These are phyloP conservation scores for Citeromyces matritensis DNA, from an alignment of 805 yeast species.

Conservation along the genomic window DNA sequence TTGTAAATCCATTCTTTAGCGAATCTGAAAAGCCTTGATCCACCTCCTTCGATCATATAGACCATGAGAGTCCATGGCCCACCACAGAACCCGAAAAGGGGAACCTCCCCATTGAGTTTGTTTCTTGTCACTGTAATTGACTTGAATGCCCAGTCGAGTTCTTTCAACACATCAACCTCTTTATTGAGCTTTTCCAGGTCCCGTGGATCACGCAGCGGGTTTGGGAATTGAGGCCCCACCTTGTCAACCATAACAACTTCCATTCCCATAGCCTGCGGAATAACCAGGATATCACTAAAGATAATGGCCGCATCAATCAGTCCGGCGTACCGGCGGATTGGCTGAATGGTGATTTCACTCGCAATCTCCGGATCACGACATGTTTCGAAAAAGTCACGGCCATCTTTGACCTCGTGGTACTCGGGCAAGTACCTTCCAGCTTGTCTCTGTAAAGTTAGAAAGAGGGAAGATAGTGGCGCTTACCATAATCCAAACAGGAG, in stretches of 20 bases:
- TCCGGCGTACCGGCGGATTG: conserved; percentile 79
- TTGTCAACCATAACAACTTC: conserved; percentile 88
- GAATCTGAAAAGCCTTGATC: conserved; percentile 78
- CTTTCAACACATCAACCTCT: conserved; percentile 58
- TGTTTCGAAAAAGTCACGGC: conserved; percentile 84
- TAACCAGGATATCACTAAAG: conserved; percentile 86
- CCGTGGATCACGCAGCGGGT: conserved; percentile 64
- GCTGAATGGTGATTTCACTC: conserved; percentile 88
- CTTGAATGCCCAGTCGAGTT: conserved; percentile 87
- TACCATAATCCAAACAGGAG: conserved; percentile 95
- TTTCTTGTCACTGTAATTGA: conserved; percentile 86
- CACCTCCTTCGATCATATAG: conserved; percentile 97
- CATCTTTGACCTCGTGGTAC: conserved; percentile 78
- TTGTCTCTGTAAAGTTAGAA: conserved; percentile 43
- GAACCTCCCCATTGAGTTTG: conserved; percentile 81
- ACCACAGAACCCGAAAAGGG: conserved; percentile 89
- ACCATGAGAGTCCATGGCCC: conserved; percentile 97
- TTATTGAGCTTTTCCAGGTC: conserved; percentile 48
- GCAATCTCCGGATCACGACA: conserved; percentile 93
- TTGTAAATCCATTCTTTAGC: conserved; percentile 88
- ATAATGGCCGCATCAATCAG: conserved; percentile 93
- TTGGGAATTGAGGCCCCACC: conserved; percentile 85
- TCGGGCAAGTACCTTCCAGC: conserved; percentile 93
- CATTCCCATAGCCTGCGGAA: conserved; percentile 98
- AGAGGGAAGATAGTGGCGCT: too few relatives aligned